Evolutionary conservation across 164 flowering plant genomes (phyloP), one percentile per base, ranked within the genome.

Genomic region (Piper betle): DNA sequence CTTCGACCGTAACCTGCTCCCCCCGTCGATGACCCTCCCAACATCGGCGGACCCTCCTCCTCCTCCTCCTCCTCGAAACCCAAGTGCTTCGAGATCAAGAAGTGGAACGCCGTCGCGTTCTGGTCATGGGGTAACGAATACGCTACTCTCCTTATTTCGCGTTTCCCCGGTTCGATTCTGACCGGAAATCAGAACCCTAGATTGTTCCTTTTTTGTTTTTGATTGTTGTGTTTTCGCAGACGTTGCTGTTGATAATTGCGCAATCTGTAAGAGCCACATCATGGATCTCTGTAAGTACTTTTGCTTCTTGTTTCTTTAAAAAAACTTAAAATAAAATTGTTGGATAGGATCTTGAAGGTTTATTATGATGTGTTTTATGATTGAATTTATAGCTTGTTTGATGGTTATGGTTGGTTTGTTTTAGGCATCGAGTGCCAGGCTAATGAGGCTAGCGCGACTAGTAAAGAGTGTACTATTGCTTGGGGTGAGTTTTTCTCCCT

Each of bases 391-490:
- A 0, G 2, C 2, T 25, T 25, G 33, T 25, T 25, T 25, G 33
- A 25, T 25, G 33, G 1, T 25, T 25, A 25, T 2, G 33, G 33
- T 25, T 25, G 1, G 33, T 2, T 25, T 57, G 19, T 5, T 10
- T 55, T 55, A 87, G 95, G 95, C 63, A 86, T 88, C 16, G 92
- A 84, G 69, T 86, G 92, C 61, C 91, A 83, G 69, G 96, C 92
- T 12, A 86, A 86, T 72, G 93, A 86, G 65, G 96, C 89, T 13
- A 88, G 96, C 37, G 87, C 87, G 4, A 86, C 91, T 0, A 84
- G 93, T 41, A 86, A 88, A 71, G 96, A 88, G 55, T 86, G 96
- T 78, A 88, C 96, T 2, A 86, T 83, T 56, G 84, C 91, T 55
- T 85, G 86, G 89, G 89, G 89, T 84, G 73, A 42, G 79, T 15